A percentile compares a stretch with the other conserved stretches of the same genome.
Conservation (phyloP, 1,284 basidiomycete species). For the Lentinula novae-zelandiae region DNA sequence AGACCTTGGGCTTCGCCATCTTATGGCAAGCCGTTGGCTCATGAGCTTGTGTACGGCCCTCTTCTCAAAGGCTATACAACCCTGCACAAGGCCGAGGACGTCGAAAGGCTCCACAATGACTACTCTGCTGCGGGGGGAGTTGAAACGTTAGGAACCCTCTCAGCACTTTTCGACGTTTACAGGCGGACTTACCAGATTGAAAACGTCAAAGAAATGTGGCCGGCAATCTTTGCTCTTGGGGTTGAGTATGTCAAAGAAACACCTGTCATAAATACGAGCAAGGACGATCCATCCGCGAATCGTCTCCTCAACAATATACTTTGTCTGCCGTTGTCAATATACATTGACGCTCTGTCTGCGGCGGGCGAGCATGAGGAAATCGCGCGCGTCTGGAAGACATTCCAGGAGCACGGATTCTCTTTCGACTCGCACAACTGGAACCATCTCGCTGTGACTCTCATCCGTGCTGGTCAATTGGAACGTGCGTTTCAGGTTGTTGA, state of each 20-base stretch:
- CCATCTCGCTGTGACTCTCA: conserved; percentile 71
- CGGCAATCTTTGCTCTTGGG: conserved; percentile 59
- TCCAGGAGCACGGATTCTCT: conserved; percentile 67
- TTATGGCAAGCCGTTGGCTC: conserved; percentile 36
- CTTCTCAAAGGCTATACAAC: conserved; percentile 59
- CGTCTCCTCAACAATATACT: conserved; percentile 54
- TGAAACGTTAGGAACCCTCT: conserved; percentile 60
- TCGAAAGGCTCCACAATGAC: conserved; percentile 55
- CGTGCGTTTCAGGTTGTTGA: conserved; percentile 86
- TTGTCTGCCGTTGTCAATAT: conserved; percentile 81
- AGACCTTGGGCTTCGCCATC: conserved; percentile 36
- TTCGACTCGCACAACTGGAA: conserved; percentile 97
- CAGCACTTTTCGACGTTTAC: conserved; percentile 75
- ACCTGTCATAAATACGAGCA: conserved; percentile 25
- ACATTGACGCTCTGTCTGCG: conserved; percentile 73
- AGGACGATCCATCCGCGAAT: conserved; percentile 14
- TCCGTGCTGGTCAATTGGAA: conserved; percentile 76
- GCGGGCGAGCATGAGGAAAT: conserved; percentile 65
- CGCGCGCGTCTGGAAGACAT: conserved; percentile 63
- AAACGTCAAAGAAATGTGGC: conserved; percentile 65
- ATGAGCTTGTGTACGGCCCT: conserved; percentile 61
- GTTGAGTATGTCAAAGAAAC: conserved; percentile 35
- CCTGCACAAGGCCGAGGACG: conserved; percentile 45
- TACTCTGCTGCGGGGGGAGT: conserved; percentile 53
- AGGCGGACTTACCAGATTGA: conserved; percentile 58